phyloP scores from a whole-genome alignment of 305 asterid genomes.

The Ilex paraguariensis region DNA sequence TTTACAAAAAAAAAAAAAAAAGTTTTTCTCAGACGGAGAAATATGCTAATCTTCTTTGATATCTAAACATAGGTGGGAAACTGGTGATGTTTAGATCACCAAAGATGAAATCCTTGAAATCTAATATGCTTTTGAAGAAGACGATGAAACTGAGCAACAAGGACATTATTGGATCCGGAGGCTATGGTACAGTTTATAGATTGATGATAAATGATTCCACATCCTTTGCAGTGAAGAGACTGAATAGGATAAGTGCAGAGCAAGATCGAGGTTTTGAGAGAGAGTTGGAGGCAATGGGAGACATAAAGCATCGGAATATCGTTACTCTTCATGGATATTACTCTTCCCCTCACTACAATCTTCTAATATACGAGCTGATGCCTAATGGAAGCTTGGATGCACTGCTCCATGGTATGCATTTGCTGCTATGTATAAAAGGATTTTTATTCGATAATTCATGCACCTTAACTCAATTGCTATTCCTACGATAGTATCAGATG shows the following conservation, averaged over 20 bases:
- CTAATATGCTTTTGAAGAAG: constrained; percentile 52
- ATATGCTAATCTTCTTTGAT: too few relatives aligned
- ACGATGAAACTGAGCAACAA: constrained; percentile 68
- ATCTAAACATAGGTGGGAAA: constrained; percentile 56
- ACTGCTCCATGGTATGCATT: constrained; percentile 56
- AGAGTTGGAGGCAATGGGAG: constrained; percentile 85
- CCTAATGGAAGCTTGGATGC: constrained; percentile 69
- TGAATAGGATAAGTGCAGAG: constrained; percentile 47
- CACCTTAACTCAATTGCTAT: too few relatives aligned
- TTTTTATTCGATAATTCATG: too few relatives aligned
- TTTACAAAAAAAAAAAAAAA: too few relatives aligned
- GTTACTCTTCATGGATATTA: constrained; percentile 80
- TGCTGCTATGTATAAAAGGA: background rate
- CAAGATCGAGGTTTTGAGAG: constrained; percentile 81
- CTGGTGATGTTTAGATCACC: constrained; percentile 67
- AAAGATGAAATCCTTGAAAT: constrained; percentile 38
- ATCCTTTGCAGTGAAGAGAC: constrained; percentile 64
- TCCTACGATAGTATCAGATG: too few relatives aligned
- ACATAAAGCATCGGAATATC: constrained; percentile 80
- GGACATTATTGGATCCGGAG: constrained; percentile 84
- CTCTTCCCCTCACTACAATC: constrained; percentile 63
- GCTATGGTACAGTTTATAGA: constrained; percentile 80
- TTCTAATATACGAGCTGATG: constrained; percentile 84
- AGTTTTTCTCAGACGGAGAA: too few relatives aligned
- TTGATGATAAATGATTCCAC: constrained; percentile 37